Conservation (phyloP, 2,329 filamentous ascomycete species). For the Arthrobotrys sphaeroides region DNA sequence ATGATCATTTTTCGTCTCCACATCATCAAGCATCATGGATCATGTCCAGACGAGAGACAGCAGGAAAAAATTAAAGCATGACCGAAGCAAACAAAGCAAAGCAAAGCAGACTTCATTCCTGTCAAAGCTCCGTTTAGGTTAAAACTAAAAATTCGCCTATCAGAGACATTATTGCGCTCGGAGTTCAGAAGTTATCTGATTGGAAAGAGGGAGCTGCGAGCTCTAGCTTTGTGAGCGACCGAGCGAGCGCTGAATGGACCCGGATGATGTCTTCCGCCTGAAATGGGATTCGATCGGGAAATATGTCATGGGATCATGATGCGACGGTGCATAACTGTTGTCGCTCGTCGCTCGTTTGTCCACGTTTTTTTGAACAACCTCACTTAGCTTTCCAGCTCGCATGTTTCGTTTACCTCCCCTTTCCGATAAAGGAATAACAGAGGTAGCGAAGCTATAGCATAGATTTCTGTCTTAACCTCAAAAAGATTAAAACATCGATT, state of each 20-base stretch:
- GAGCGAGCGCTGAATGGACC: background rate
- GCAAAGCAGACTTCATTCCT: background rate
- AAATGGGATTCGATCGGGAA: background rate
- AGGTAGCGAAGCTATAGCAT: too few species aligned
- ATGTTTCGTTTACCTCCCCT: too few species aligned
- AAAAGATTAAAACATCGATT: background rate
- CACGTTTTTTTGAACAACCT: too few species aligned
- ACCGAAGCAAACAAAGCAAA: conserved; percentile 3
- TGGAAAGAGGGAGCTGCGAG: conserved; percentile 27
- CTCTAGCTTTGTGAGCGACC: background rate
- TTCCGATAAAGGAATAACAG: too few species aligned
- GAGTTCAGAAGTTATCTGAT: conserved; percentile 33
- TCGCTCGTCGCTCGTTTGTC: background rate
- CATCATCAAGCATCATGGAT: conserved; percentile 47
- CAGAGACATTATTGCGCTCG: conserved; percentile 45
- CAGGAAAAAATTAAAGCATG: too few species aligned
- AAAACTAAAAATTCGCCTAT: conserved; percentile 44
- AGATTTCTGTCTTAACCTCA: too few species aligned
- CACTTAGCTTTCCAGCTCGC: too few species aligned
- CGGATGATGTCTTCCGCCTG: conserved; percentile 11
- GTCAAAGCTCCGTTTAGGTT: conserved; percentile 16
- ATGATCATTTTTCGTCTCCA: conserved; percentile 30
- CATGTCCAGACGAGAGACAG: conserved; percentile 17
- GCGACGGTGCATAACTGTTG: conserved; percentile 1
- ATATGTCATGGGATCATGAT: conserved; percentile 45